A percentile compares a stretch with the other conserved stretches of the same genome.
phyloP scores from a whole-genome alignment of 2,329 filamentous ascomycete species.

The Westerdykella aurantiaca region DNA sequence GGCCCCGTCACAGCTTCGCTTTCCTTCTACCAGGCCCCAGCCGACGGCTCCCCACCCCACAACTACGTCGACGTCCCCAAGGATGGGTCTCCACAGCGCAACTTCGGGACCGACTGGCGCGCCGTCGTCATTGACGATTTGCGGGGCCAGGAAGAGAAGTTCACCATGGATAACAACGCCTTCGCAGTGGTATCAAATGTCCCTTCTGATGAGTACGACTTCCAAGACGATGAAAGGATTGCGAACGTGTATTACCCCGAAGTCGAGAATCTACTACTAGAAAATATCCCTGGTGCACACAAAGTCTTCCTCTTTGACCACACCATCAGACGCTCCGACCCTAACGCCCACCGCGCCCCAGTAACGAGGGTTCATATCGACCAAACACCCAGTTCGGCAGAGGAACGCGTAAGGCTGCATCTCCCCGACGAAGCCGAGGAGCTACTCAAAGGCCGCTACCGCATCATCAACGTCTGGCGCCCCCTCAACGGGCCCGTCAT shows the following conservation, averaged over 20 bases:
- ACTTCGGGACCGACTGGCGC: conserved; percentile 51
- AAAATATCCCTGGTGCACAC: conserved; percentile 51
- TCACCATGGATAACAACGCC: conserved; percentile 65
- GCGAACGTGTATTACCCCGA: conserved; percentile 75
- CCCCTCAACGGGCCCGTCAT: conserved; percentile 55
- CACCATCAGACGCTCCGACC: conserved; percentile 65
- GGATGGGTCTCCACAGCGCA: conserved; percentile 56
- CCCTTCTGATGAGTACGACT: conserved; percentile 52
- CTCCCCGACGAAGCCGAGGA: conserved; percentile 61
- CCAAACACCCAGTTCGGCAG: conserved; percentile 64
- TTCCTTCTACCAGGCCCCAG: conserved; percentile 59
- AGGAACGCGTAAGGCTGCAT: conserved; percentile 62
- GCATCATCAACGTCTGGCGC: conserved; percentile 86
- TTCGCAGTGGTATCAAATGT: conserved; percentile 62
- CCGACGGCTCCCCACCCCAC: conserved; percentile 56
- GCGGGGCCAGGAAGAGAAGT: conserved; percentile 62
- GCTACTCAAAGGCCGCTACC: conserved; percentile 63
- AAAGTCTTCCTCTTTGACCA: conserved; percentile 68
- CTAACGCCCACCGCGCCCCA: conserved; percentile 58
- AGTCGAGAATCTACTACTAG: conserved; percentile 53
- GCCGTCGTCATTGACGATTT: conserved; percentile 63
- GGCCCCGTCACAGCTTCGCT: conserved; percentile 60
- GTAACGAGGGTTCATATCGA: conserved; percentile 76
- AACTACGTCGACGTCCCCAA: conserved; percentile 63
- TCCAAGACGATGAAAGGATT: conserved; percentile 65